A percentile compares a stretch with the other conserved stretches of the same genome.
These are phyloP conservation scores for Atkinsonella hypoxylon DNA, from an alignment of 2,329 filamentous ascomycete species.

Conservation along the genomic window DNA sequence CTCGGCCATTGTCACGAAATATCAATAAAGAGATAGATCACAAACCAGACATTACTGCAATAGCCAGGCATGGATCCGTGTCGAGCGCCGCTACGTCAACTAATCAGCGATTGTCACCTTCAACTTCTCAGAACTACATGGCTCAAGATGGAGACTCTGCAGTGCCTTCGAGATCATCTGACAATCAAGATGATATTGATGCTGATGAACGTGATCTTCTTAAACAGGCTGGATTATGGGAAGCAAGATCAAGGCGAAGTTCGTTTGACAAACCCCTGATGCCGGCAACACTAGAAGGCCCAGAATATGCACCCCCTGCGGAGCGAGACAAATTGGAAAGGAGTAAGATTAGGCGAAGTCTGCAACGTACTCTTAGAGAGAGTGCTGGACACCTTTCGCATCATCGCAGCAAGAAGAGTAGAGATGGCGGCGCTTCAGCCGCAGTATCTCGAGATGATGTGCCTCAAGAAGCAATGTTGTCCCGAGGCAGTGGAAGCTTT, in stretches of 20 bases:
- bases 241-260: conserved; percentile 21
- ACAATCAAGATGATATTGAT: conserved; percentile 38
- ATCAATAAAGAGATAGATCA: conserved; percentile 12
- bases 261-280: conserved; percentile 23
- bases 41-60: conserved; percentile 12
- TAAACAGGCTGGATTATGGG: conserved; percentile 54
- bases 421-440: conserved; percentile 34
- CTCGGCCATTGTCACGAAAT: conserved; percentile 19
- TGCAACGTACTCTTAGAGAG: conserved; percentile 84
- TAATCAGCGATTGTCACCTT: conserved; percentile 13
- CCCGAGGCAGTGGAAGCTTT: conserved; percentile 76
- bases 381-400: conserved; percentile 53
- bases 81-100: conserved; percentile 20
- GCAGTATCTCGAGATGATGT: conserved; percentile 23
- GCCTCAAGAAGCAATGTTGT: conserved; percentile 53
- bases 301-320: conserved; percentile 20
- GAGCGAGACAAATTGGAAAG: conserved; percentile 42
- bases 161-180: conserved; percentile 9
- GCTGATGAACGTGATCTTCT: conserved; percentile 57
- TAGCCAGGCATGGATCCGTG: conserved; percentile 18
- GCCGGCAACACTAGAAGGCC: conserved; percentile 21
- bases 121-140: conserved; percentile 10
- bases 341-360: conserved; percentile 66
- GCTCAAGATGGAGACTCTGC: conserved; percentile 12
- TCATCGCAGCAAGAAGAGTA: conserved; percentile 64